These are phyloP conservation scores for Jaapia argillacea DNA, from an alignment of 768 basidiomycete genomes.

Conservation along the genomic window DNA sequence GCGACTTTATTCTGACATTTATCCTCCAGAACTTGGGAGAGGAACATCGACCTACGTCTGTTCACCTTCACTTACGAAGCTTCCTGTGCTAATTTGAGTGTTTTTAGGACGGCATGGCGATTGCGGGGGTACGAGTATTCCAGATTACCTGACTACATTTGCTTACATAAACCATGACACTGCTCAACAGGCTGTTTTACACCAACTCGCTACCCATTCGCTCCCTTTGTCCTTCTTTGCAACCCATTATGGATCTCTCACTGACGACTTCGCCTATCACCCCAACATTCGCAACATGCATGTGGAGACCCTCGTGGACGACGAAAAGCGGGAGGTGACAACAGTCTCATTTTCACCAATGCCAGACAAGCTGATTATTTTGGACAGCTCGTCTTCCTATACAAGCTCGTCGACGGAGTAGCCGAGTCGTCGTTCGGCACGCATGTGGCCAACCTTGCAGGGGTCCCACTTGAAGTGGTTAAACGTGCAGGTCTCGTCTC, in stretches of 20 bases:
- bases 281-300: constrained; percentile 92
- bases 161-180: neutral
- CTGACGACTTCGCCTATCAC: constrained; percentile 88
- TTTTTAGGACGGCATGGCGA: constrained; percentile 91
- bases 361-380: neutral
- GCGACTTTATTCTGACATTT: neutral
- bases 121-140: constrained; percentile 60
- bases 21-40: constrained; percentile 72
- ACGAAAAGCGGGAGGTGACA: constrained; percentile 77
- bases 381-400: constrained; percentile 78
- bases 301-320: constrained; percentile 92
- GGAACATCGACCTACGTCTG: constrained; percentile 90
- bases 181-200: constrained; percentile 66
- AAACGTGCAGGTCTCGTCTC: constrained; percentile 84
- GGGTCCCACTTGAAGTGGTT: constrained; percentile 79
- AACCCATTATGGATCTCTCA: constrained; percentile 93
- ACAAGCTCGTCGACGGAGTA: constrained; percentile 86
- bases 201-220: constrained; percentile 89
- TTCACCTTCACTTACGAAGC: constrained; percentile 6
- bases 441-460: constrained; percentile 91
- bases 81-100: constrained; percentile 3
- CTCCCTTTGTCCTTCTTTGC: constrained; percentile 92
- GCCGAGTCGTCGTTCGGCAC: constrained; percentile 87
- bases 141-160: neutral
- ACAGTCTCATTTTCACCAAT: neutral